Percentiles rank a stretch among this genome's conserved stretches.
These are phyloP conservation scores for Exobasidium cylindrosporum DNA, from an alignment of 1,284 basidiomycete genomes.

Conservation along the genomic window DNA sequence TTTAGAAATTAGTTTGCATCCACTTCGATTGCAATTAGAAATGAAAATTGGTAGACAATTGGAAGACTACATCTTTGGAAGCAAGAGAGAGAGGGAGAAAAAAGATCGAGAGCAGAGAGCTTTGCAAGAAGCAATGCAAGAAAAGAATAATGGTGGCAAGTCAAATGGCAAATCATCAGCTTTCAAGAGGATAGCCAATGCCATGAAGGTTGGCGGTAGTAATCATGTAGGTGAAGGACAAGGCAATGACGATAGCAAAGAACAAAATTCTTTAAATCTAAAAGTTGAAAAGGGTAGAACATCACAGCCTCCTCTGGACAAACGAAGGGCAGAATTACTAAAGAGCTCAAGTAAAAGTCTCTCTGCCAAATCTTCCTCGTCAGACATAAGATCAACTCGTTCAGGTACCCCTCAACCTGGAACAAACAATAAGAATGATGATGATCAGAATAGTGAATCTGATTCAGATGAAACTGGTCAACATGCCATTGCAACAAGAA, in stretches of 20 bases:
- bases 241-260: background rate
- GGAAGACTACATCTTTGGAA: slow-evolving; percentile 78
- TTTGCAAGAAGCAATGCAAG: slow-evolving; percentile 25
- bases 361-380: background rate
- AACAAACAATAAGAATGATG: slow-evolving; percentile 44
- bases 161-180: background rate
- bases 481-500: slow-evolving; percentile 33
- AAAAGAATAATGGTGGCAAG: slow-evolving; percentile 18
- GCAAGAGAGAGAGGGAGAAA: slow-evolving; percentile 33
- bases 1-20: slow-evolving; percentile 79
- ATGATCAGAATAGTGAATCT: slow-evolving; percentile 19
- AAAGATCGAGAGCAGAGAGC: slow-evolving; percentile 18
- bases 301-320: slow-evolving; percentile 23
- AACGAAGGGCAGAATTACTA: background rate
- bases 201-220: background rate
- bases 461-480: slow-evolving; percentile 19
- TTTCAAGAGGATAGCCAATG: background rate
- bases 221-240: background rate
- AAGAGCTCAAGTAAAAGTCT: background rate
- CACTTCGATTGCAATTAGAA: slow-evolving; percentile 70
- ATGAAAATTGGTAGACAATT: slow-evolving; percentile 76
- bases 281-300: slow-evolving; percentile 27
- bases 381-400: background rate
- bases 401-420: background rate
- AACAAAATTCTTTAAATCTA: slow-evolving; percentile 19